Percentiles rank a stretch among this genome's conserved stretches.
Conservation (phyloP, 495 filamentous ascomycete species). For the Parmelia sp. region DNA sequence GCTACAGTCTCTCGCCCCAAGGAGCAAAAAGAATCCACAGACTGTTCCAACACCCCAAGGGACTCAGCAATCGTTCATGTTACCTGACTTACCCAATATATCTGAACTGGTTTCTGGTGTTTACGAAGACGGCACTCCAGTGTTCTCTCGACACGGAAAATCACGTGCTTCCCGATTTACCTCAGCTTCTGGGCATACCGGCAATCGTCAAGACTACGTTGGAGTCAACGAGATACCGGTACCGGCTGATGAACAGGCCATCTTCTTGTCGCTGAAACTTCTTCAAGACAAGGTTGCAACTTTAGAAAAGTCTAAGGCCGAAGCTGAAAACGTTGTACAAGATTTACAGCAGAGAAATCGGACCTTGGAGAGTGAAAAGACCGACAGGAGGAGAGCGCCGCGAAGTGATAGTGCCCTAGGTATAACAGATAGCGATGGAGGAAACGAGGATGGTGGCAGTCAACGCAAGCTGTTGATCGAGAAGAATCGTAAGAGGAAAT, state of each 20-base stretch:
- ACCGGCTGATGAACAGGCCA: constrained; percentile 61
- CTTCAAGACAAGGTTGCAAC: constrained; percentile 60
- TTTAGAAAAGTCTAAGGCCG: constrained; percentile 54
- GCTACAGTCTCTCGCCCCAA: constrained; percentile 4
- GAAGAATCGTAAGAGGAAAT: constrained; percentile 47
- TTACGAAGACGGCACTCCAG: constrained; percentile 59
- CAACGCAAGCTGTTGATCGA: constrained; percentile 41
- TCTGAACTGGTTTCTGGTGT: constrained; percentile 66
- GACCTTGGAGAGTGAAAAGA: constrained; percentile 43
- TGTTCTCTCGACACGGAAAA: constrained; percentile 48
- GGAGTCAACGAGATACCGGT: constrained; percentile 51
- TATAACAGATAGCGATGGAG: constrained; percentile 36
- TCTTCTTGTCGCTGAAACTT: constrained; percentile 60
- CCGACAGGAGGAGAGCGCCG: constrained; percentile 39
- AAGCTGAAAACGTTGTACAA: constrained; percentile 49
- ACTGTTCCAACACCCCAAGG: constrained; percentile 10
- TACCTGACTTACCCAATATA: constrained; percentile 63
- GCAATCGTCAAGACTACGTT: constrained; percentile 10
- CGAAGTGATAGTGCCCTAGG: constrained; percentile 40
- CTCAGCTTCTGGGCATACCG: constrained; percentile 28
- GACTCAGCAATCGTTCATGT: constrained; percentile 55
- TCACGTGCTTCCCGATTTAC: constrained; percentile 52
- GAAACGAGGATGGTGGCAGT: constrained; percentile 27
- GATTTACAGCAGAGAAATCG: constrained; percentile 53
- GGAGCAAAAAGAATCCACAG: constrained; percentile 13